These are phyloP conservation scores for Forsythia viridissima DNA, from an alignment of 257 asterid genomes.

Conservation along the genomic window DNA sequence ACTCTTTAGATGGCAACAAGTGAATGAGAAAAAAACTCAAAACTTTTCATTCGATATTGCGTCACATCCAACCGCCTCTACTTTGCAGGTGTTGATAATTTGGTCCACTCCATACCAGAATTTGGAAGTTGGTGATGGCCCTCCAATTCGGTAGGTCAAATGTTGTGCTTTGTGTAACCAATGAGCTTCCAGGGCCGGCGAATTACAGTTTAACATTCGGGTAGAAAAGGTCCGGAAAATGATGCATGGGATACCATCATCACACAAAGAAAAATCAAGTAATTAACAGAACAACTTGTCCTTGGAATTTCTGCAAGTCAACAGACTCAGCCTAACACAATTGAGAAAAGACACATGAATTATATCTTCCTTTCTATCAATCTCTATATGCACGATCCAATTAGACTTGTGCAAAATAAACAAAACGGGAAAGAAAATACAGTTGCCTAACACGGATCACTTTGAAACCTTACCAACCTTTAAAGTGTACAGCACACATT, in stretches of 20 bases:
- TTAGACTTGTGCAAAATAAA: not conserved
- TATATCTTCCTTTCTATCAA: not conserved
- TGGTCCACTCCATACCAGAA: not conserved
- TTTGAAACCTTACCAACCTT: not conserved
- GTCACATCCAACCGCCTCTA: not conserved
- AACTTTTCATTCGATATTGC: not conserved
- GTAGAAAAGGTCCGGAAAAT: not conserved
- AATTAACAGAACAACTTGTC: conserved; percentile 6
- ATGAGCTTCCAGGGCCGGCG: conserved; percentile 15
- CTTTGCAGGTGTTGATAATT: not conserved
- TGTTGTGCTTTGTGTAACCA: not conserved
- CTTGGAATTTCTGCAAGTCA: not conserved
- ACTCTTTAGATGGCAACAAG: not conserved
- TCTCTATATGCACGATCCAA: not conserved
- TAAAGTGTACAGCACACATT: not conserved
- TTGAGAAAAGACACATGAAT: conserved; percentile 3
- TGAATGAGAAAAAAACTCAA: not conserved
- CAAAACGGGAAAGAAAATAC: not conserved
- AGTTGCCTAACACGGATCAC: not conserved
- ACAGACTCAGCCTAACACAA: not conserved
- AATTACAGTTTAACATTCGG: conserved; percentile 3
- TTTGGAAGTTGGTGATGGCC: conserved; percentile 16
- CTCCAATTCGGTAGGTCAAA: conserved; percentile 6
- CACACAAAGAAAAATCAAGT: not conserved
- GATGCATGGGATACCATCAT: conserved; percentile 8